Evolutionary conservation across 2,329 filamentous ascomycete species (phyloP), one percentile per base, ranked within the genome.

Genomic region (Achaetomium macrosporum): DNA sequence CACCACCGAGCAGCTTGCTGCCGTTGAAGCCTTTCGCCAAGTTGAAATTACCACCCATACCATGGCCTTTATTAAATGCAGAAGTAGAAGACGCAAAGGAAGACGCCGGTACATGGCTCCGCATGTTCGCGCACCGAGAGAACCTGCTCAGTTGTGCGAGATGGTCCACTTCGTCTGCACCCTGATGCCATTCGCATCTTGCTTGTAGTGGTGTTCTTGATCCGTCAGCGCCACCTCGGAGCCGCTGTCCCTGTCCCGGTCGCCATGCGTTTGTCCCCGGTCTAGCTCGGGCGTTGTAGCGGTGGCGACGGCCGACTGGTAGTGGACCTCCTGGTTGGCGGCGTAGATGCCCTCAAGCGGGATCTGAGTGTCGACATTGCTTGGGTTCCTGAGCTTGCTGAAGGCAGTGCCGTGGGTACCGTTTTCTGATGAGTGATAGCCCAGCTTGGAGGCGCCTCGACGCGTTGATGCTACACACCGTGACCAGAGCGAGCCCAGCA

Each of bases 401-500:
- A 54, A 55, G 42, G 37, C 43, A 49, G 40, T 55, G 33, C 46
- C 45, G 17, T 42, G 37, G 15, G 43, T 49, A 37, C 40, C 35
- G 46, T 43, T 47, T 15, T 47, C 49, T 20, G 44, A 51, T 16
- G 57, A 53, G 47, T 50, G 37, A 25, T 44, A 54, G 3, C 36
- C 48, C 15, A 55, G 39, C 50, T 58, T 60, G 50, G 58, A 56
- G 16, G 50, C 33, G 16, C 54, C 51, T 8, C 51, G 42, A 36
- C 51, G 54, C 1, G 41, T 40, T 5, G 25, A 25, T 25, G 50
- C 41, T 8, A 47, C 33, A 33, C 53, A 57, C 7, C 54, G 51
- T 7, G 56, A 31, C 43, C 46, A 70, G 47, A 71, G 65, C 2
- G 70, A 64, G 36, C 69, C 64, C 5, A 73, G 61, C 70, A 73